Evolutionary conservation across 176 grass and related monocot genomes (phyloP).

Genomic region (Chloris gayana): DNA sequence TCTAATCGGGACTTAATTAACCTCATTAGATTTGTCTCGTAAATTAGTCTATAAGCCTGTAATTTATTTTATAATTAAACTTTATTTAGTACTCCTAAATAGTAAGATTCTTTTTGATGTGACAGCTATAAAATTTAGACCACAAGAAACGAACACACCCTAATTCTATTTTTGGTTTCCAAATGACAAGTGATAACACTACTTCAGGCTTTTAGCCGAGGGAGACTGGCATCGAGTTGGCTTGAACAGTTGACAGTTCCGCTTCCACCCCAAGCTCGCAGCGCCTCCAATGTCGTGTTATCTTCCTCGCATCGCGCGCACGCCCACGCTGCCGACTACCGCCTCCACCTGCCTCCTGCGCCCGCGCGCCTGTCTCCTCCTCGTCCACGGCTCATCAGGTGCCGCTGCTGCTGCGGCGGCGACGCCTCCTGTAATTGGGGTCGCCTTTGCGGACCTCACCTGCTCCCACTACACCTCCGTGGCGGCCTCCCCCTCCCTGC

Average conservation of each 20-base stretch:
- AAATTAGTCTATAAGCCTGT: no score
- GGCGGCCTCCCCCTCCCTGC: slow-evolving; percentile 14
- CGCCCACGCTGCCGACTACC: not conserved
- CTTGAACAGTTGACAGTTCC: not conserved
- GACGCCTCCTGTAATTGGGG: not conserved
- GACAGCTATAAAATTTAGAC: no score
- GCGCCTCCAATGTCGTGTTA: not conserved
- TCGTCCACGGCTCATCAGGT: not conserved
- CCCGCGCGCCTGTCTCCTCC: not conserved
- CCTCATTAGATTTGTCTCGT: no score
- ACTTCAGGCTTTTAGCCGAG: no score
- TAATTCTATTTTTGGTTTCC: no score
- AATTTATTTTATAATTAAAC: no score
- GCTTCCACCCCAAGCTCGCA: not conserved
- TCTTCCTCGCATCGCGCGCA: not conserved
- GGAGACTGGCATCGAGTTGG: no score
- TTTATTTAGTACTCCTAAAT: no score
- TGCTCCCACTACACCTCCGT: slow-evolving; percentile 22
- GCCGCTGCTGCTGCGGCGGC: not conserved
- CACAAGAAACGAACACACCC: no score
- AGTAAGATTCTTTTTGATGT: no score
- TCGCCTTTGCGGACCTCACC: not conserved
- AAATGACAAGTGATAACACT: no score
- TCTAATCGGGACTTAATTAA: no score
- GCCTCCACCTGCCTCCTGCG: not conserved